Percentiles rank a stretch among this genome's conserved stretches.
Evolutionary conservation across 805 yeast genomes (phyloP).

Genomic region (Candida silvicultrix): DNA sequence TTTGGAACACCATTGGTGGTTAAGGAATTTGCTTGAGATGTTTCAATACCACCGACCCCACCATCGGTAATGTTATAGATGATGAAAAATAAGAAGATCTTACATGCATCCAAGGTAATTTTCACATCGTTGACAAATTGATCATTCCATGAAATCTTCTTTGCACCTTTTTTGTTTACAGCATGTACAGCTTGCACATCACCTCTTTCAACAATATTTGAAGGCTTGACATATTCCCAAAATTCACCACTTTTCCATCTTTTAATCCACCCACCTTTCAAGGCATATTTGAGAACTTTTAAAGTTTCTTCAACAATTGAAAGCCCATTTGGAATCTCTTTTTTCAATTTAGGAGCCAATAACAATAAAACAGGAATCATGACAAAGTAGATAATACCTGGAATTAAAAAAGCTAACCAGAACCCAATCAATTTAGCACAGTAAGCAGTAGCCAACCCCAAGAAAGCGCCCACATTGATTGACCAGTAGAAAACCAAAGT

Average conservation of each 20-base stretch:
- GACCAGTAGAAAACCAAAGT: slow-evolving; percentile 70
- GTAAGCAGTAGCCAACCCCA: slow-evolving; percentile 69
- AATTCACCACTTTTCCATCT: slow-evolving; percentile 33
- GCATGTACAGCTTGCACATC: slow-evolving; percentile 12
- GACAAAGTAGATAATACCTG: slow-evolving; percentile 47
- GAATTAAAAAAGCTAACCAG: slow-evolving; percentile 67
- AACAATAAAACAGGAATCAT: slow-evolving; percentile 38
- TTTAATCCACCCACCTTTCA: slow-evolving; percentile 32
- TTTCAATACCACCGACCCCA: slow-evolving; percentile 37
- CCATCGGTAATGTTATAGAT: slow-evolving; percentile 67
- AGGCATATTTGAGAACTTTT: slow-evolving; percentile 33
- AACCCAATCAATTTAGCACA: slow-evolving; percentile 55
- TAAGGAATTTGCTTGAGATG: slow-evolving; percentile 58
- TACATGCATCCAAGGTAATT: slow-evolving; percentile 60
- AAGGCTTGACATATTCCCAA: slow-evolving; percentile 54
- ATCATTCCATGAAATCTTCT: slow-evolving; percentile 45
- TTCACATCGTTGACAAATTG: slow-evolving; percentile 63
- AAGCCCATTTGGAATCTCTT: slow-evolving; percentile 12
- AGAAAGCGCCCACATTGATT: slow-evolving; percentile 65
- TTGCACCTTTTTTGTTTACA: background rate
- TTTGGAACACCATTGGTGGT: slow-evolving; percentile 69
- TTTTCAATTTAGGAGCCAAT: slow-evolving; percentile 15
- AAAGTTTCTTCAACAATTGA: slow-evolving; percentile 36
- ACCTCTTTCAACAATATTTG: slow-evolving; percentile 18
- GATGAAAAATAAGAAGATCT: slow-evolving; percentile 62